These are phyloP conservation scores for Clarkia xantiana DNA, from an alignment of 345 rosid species.

Conservation along the genomic window DNA sequence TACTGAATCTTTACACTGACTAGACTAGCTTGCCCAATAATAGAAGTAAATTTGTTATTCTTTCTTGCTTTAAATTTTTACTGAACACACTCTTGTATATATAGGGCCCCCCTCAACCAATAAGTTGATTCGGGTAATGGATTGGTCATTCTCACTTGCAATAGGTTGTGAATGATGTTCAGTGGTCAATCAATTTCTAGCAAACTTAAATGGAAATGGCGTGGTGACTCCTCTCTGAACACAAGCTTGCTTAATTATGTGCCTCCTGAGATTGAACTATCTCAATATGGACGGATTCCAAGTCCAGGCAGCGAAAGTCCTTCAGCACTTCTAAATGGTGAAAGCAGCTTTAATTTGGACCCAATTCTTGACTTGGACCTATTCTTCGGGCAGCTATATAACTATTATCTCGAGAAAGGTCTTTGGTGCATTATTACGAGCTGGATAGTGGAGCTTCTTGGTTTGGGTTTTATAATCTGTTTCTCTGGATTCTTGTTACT, in stretches of 20 bases:
- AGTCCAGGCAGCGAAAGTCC: constrained; percentile 98
- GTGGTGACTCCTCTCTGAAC: constrained; percentile 57
- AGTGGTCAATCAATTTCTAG: constrained; percentile 34
- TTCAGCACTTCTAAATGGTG: constrained; percentile 85
- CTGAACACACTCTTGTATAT: too few relatives aligned
- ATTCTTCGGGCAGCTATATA: constrained; percentile 79
- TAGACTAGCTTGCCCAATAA: too few relatives aligned
- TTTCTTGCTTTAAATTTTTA: too few relatives aligned
- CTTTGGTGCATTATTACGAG: constrained; percentile 88
- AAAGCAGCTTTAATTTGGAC: constrained; percentile 48
- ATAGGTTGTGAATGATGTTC: constrained; percentile 68
- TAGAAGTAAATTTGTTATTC: too few relatives aligned
- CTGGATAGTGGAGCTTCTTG: constrained; percentile 92
- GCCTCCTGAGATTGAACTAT: constrained; percentile 82
- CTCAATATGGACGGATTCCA: constrained; percentile 62
- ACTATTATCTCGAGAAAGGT: constrained; percentile 92
- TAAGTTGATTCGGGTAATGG: constrained; percentile 52
- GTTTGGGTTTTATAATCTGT: constrained; percentile 78
- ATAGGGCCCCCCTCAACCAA: too few relatives aligned
- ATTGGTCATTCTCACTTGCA: constrained; percentile 43
- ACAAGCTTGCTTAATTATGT: constrained; percentile 66
- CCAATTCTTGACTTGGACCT: constrained; percentile 90
- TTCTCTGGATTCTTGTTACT: constrained; percentile 89
- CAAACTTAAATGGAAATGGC: constrained; percentile 56
- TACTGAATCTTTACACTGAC: too few relatives aligned